phyloP scores from a whole-genome alignment of 1,139 yeast species.

The Scheffersomyces segobiensis region DNA sequence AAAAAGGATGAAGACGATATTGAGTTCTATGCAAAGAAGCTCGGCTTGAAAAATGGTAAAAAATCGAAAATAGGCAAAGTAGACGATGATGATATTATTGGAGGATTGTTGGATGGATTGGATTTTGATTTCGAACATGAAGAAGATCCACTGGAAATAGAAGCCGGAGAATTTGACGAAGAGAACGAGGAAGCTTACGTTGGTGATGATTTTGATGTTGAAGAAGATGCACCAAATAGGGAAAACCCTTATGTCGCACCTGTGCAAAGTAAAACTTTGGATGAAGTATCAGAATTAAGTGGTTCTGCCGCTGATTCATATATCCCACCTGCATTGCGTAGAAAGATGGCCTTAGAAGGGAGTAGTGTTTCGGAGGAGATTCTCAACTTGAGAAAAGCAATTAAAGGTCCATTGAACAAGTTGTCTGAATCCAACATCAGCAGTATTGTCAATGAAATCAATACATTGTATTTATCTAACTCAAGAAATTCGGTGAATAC shows the following conservation, averaged over 20 bases:
- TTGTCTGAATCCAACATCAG: slow-evolving; percentile 82
- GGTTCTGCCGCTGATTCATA: slow-evolving; percentile 42
- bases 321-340: slow-evolving; percentile 83
- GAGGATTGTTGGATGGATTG: slow-evolving; percentile 74
- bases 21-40: slow-evolving; percentile 77
- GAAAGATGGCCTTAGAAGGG: slow-evolving; percentile 44
- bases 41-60: slow-evolving; percentile 65
- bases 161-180: slow-evolving; percentile 4
- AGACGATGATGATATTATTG: slow-evolving; percentile 69
- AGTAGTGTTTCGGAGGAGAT: slow-evolving; percentile 47
- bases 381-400: slow-evolving; percentile 52
- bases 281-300: slow-evolving; percentile 4
- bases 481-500: slow-evolving; percentile 81
- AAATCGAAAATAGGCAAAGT: slow-evolving; percentile 41
- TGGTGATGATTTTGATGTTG: slow-evolving; percentile 30
- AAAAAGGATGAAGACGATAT: slow-evolving; percentile 76
- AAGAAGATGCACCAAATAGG: slow-evolving; percentile 33
- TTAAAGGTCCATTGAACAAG: slow-evolving; percentile 82
- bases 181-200: slow-evolving; percentile 21
- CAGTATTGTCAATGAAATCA: slow-evolving; percentile 68
- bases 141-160: slow-evolving; percentile 1
- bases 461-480: slow-evolving; percentile 57
- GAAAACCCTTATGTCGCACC: slow-evolving; percentile 94
- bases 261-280: slow-evolving; percentile 13
- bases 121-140: slow-evolving; percentile 53